Conservation (phyloP, 208 protist species). For the Dictyostelium gargantuum region DNA sequence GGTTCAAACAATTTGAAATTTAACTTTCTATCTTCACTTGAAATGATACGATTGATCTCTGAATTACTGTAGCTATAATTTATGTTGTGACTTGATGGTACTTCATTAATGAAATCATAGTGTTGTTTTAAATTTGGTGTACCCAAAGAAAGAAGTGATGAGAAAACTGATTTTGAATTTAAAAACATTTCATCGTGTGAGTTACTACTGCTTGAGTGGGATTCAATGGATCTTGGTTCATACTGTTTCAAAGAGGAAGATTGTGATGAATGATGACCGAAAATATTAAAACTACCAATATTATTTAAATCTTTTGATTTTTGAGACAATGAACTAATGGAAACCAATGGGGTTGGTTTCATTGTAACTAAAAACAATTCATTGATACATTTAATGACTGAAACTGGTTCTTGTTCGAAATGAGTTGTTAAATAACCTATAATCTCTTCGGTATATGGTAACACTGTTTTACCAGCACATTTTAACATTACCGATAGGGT, state of each 20-base stretch:
- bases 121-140: background rate
- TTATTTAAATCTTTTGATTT: background rate
- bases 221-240: background rate
- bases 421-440: slow-evolving; percentile 28
- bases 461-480: slow-evolving; percentile 24
- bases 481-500: slow-evolving; percentile 24
- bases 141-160: background rate
- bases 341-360: slow-evolving; percentile 43
- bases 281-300: background rate
- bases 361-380: slow-evolving; percentile 48
- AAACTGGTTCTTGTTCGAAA: slow-evolving; percentile 61
- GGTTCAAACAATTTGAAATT: slow-evolving; percentile 22
- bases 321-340: background rate
- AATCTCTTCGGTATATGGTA: slow-evolving; percentile 47
- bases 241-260: background rate
- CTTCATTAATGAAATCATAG: background rate
- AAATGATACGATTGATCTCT: slow-evolving; percentile 18
- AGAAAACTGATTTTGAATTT: slow-evolving; percentile 20
- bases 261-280: background rate
- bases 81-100: background rate
- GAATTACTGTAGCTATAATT: slow-evolving; percentile 23
- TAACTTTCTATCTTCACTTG: background rate
- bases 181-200: slow-evolving; percentile 14
- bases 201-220: background rate
- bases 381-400: slow-evolving; percentile 27